Conservation (phyloP, 176 grass and related monocot species). For the Hyparrhenia diplandra region DNA sequence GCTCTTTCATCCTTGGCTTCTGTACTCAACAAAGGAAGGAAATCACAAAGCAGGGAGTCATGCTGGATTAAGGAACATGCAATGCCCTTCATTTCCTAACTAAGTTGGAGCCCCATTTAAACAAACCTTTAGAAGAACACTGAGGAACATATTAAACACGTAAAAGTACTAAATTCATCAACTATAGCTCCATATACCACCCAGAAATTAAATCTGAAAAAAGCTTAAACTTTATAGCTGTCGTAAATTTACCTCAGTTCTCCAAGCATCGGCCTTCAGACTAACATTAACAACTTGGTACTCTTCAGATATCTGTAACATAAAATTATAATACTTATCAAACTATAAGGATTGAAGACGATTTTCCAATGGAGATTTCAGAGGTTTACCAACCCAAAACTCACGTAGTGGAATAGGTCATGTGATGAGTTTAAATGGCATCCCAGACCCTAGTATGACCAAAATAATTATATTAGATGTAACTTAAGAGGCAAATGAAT, state of each 20-base stretch:
- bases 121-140: not conserved
- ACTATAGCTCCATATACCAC: not conserved
- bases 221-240: not conserved
- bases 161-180: not conserved
- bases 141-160: not conserved
- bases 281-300: constrained; percentile 90
- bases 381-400: constrained; percentile 92
- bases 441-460: constrained; percentile 66
- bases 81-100: not conserved
- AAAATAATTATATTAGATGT: constrained; percentile 29
- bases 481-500: not conserved
- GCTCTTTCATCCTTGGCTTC: not conserved
- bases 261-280: constrained; percentile 68
- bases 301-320: constrained; percentile 76
- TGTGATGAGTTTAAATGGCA: constrained; percentile 84
- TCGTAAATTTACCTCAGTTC: constrained; percentile 57
- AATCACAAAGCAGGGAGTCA: not conserved
- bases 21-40: constrained; percentile 21
- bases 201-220: constrained; percentile 7
- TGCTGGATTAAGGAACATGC: not conserved
- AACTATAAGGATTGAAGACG: constrained; percentile 13
- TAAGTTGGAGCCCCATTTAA: not conserved
- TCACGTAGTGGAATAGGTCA: constrained; percentile 97
- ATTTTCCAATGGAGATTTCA: constrained; percentile 31
- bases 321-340: constrained; percentile 23